Conservation (phyloP, 2,329 filamentous ascomycete species). For the Fusarium gaditjirri region DNA sequence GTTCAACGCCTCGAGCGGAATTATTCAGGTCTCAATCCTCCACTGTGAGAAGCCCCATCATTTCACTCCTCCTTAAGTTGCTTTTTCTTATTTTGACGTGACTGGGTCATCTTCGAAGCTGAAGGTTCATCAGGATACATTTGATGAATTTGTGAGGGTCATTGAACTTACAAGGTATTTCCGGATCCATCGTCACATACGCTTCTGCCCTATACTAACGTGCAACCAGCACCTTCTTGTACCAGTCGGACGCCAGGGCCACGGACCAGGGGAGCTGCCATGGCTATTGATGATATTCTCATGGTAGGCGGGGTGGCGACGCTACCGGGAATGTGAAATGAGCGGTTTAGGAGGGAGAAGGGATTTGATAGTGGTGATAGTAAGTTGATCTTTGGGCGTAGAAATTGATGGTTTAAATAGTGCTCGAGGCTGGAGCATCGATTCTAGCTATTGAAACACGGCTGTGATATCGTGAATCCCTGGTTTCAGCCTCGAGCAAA, state of each 20-base stretch:
- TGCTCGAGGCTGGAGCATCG: rapidly evolving
- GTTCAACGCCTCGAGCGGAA: conserved; percentile 3
- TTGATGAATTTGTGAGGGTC: too few relatives aligned
- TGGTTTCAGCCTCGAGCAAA: background rate
- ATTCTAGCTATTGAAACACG: background rate
- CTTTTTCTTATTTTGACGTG: background rate
- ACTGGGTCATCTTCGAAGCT: conserved; percentile 16
- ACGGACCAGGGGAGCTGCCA: background rate
- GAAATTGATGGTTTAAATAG: rapidly evolving
- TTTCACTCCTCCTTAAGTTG: rapidly evolving
- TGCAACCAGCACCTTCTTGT: conserved; percentile 1
- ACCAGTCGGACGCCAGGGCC: conserved; percentile 14
- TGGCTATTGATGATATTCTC: background rate
- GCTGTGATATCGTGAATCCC: background rate
- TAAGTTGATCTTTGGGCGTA: rapidly evolving
- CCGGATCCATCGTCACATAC: conserved; percentile 21
- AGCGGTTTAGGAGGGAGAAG: rapidly evolving
- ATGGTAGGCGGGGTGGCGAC: background rate
- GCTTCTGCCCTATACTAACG: conserved; percentile 5
- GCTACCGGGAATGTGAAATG: background rate
- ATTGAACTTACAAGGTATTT: conserved; percentile 18
- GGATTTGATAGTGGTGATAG: background rate
- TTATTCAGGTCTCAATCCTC: background rate
- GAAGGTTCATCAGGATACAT: background rate
- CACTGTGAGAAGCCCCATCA: background rate